phyloP scores from a whole-genome alignment of 306 rosid genomes.

The Malus asiatica region DNA sequence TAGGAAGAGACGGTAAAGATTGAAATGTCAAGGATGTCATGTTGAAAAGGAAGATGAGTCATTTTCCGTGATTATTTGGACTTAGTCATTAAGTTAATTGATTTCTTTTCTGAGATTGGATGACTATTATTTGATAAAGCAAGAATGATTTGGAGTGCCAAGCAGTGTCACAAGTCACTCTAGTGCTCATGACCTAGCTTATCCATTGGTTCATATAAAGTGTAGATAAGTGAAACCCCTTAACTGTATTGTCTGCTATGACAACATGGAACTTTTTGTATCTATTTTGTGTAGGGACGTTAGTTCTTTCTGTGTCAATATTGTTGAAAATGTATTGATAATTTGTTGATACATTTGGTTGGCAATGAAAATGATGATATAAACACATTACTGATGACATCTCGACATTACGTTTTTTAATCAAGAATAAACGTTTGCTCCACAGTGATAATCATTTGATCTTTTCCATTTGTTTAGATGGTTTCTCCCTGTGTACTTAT shows the following conservation, averaged over 20 bases:
- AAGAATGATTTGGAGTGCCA: slow-evolving; percentile 4
- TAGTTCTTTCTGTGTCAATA: too few relatives aligned
- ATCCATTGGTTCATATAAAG: slow-evolving; percentile 31
- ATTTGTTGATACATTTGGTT: too few relatives aligned
- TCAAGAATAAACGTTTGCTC: too few relatives aligned
- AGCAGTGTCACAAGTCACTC: slow-evolving; percentile 21
- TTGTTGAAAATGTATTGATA: too few relatives aligned
- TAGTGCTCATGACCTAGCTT: background rate
- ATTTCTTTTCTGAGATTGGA: background rate
- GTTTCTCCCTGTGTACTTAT: too few relatives aligned
- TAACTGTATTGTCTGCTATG: slow-evolving; percentile 15
- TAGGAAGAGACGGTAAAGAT: too few relatives aligned
- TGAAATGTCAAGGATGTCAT: background rate
- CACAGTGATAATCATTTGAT: too few relatives aligned
- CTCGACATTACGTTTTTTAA: too few relatives aligned
- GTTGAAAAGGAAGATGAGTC: background rate
- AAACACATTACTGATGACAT: too few relatives aligned
- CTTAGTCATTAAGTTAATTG: background rate
- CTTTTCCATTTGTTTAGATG: too few relatives aligned
- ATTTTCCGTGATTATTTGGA: background rate
- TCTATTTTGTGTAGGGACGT: slow-evolving; percentile 15
- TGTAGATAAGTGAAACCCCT: slow-evolving; percentile 31
- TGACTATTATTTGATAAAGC: background rate
- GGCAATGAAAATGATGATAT: too few relatives aligned
- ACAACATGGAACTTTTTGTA: slow-evolving; percentile 23